Percentiles rank a stretch among this genome's conserved stretches.
These are phyloP conservation scores for Globisporangium uncinulatum DNA, from an alignment of 352 stramenopile genomes.

Conservation along the genomic window DNA sequence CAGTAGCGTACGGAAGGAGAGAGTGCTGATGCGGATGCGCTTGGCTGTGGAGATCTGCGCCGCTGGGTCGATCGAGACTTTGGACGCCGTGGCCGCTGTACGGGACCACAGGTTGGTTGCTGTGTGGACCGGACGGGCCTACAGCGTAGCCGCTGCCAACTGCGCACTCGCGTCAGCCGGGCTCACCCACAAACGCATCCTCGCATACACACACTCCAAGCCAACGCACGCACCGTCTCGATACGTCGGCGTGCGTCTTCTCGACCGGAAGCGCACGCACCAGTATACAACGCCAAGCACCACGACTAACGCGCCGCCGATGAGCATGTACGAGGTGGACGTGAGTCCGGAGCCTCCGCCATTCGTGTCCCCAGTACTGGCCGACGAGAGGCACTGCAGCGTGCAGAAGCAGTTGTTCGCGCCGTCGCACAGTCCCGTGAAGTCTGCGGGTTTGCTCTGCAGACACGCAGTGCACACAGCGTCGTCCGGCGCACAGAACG, in stretches of 20 bases:
- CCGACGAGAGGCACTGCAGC: not conserved
- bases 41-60: not conserved
- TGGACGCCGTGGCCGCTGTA: not conserved
- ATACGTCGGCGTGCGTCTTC: not conserved
- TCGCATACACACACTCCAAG: not conserved
- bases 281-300: not conserved
- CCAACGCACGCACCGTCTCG: not conserved
- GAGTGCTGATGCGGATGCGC: not conserved
- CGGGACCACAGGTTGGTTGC: not conserved
- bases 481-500: not conserved
- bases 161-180: not conserved
- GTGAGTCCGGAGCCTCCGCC: not conserved
- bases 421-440: not conserved
- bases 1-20: not conserved
- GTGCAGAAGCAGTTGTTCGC: conserved; percentile 1
- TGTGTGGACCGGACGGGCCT: not conserved
- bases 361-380: not conserved
- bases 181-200: not conserved
- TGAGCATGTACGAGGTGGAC: not conserved
- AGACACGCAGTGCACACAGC: not conserved
- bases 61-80: not conserved
- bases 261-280: not conserved
- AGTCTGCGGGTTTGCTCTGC: not conserved
- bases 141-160: not conserved
- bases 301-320: not conserved